Evolutionary conservation across 192 early-diverging fungal species (phyloP).

Genomic region (Physocladia obscura): DNA sequence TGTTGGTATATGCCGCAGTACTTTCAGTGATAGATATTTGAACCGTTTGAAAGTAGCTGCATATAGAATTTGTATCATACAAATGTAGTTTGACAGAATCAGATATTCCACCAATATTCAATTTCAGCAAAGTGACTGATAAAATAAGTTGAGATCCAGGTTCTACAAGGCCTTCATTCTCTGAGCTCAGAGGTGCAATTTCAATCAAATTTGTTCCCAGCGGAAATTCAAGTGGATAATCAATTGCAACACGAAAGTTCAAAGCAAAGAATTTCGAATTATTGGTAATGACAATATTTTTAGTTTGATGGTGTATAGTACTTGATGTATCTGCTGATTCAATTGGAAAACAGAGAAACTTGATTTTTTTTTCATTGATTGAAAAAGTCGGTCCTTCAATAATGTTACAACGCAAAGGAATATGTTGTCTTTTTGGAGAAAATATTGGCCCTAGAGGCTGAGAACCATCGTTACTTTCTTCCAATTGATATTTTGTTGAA

Average conservation of each 20-base stretch:
- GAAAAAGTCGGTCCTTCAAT: slow-evolving; percentile 69
- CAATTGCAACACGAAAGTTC: slow-evolving; percentile 67
- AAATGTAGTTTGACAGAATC: slow-evolving; percentile 76
- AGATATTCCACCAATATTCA: slow-evolving; percentile 63
- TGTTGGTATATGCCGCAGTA: not conserved
- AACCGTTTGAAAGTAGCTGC: slow-evolving; percentile 58
- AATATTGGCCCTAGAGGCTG: not conserved
- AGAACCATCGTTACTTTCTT: slow-evolving; percentile 14
- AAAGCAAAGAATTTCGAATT: slow-evolving; percentile 62
- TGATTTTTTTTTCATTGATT: slow-evolving; percentile 66
- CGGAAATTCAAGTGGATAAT: slow-evolving; percentile 75
- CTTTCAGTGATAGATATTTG: slow-evolving; percentile 68
- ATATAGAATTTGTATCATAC: slow-evolving; percentile 66
- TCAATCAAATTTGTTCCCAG: slow-evolving; percentile 57
- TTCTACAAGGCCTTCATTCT: slow-evolving; percentile 60
- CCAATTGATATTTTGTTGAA: slow-evolving; percentile 47
- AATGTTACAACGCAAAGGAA: slow-evolving; percentile 66
- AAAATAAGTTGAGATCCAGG: slow-evolving; percentile 59
- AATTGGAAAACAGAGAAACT: slow-evolving; percentile 45
- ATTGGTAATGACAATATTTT: slow-evolving; percentile 59
- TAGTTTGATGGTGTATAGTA: not conserved
- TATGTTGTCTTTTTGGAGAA: slow-evolving; percentile 46
- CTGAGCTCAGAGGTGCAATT: slow-evolving; percentile 57
- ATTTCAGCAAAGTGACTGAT: slow-evolving; percentile 58
- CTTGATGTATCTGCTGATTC: slow-evolving; percentile 9